phyloP scores from a whole-genome alignment of 306 rosid species.

The Glycyrrhiza uralensis region DNA sequence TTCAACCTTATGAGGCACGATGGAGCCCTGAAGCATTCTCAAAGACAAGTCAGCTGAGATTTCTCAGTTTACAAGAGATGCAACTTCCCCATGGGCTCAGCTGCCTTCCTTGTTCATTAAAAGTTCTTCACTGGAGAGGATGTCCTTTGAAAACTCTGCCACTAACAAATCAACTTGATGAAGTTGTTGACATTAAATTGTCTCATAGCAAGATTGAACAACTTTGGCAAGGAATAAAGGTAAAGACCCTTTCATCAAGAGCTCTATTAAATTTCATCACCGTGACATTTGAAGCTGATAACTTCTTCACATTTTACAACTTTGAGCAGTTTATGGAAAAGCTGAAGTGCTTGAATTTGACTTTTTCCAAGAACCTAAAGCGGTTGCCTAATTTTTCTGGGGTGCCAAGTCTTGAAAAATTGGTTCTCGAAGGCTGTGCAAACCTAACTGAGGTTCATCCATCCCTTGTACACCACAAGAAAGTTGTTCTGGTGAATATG shows the following conservation, averaged over 20 bases:
- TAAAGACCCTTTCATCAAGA: neutral
- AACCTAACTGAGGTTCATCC: constrained; percentile 4
- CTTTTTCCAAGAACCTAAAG: neutral
- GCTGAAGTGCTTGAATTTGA: constrained; percentile 19
- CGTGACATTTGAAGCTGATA: neutral
- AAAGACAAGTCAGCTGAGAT: constrained; percentile 14
- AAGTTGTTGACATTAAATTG: constrained; percentile 21
- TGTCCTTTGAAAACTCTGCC: constrained; percentile 23
- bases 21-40: constrained; percentile 21
- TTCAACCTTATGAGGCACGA: neutral
- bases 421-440: neutral
- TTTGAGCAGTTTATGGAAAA: neutral
- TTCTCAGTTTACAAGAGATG: neutral
- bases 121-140: constrained; percentile 21
- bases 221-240: constrained; percentile 27
- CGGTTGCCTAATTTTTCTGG: neutral
- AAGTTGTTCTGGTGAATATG: neutral
- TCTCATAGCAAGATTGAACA: neutral
- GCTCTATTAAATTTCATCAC: neutral
- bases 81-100: neutral
- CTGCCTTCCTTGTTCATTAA: constrained; percentile 5
- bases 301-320: neutral
- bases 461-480: constrained; percentile 18
- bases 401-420: constrained; percentile 3
- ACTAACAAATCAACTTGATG: neutral